phyloP scores from a whole-genome alignment of 139 green algal genomes.

The Diplosphaera chodatii region DNA sequence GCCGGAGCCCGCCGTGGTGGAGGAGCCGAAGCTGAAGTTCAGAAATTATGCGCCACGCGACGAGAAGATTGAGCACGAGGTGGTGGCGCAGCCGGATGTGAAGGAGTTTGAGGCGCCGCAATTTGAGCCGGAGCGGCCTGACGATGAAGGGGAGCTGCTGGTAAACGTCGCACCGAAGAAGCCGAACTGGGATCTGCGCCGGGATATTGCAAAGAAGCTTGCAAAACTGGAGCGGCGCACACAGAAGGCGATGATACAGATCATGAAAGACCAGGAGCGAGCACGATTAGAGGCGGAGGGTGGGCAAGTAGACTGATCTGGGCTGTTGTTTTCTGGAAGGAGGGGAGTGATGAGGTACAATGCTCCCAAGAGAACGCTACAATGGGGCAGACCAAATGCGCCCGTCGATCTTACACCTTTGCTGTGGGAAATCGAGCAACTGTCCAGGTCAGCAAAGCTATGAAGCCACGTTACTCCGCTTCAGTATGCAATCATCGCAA shows the following conservation, averaged over 20 bases:
- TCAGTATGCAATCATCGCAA: no score
- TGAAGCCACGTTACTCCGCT: no score
- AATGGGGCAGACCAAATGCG: no score
- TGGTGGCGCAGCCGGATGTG: conserved; percentile 49
- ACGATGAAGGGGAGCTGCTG: conserved; percentile 39
- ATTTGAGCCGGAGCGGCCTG: conserved; percentile 41
- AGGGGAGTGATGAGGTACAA: no score
- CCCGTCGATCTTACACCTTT: no score
- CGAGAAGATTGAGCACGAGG: conserved; percentile 66
- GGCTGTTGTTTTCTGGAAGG: no score
- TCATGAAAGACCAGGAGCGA: conserved; percentile 62
- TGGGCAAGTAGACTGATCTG: neutral
- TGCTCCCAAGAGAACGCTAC: no score
- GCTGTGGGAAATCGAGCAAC: no score
- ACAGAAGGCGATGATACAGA: conserved; percentile 65
- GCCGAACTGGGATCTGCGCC: conserved; percentile 84
- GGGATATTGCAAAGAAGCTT: conserved; percentile 70
- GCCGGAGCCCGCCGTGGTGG: neutral
- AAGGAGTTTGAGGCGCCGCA: conserved; percentile 53
- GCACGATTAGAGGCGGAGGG: conserved; percentile 26
- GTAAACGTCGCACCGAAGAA: conserved; percentile 79
- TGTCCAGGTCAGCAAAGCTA: no score
- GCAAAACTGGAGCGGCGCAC: conserved; percentile 74
- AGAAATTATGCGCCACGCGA: conserved; percentile 70
- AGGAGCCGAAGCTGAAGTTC: conserved; percentile 67